A percentile compares a stretch with the other conserved stretches of the same genome.
Evolutionary conservation across 768 basidiomycete species (phyloP).

Genomic region (Boletus coccyginus): DNA sequence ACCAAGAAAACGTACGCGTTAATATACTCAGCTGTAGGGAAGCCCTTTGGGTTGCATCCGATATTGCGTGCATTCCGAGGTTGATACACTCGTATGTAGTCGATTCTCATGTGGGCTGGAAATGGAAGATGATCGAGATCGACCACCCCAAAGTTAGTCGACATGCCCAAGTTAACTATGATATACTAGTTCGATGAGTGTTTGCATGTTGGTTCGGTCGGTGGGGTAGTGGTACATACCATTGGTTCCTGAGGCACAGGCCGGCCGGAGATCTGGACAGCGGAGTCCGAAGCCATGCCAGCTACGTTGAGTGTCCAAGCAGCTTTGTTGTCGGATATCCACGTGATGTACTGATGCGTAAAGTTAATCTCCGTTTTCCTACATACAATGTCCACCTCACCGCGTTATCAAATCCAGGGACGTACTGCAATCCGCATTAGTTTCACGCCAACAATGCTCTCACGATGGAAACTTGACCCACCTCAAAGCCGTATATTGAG

Average conservation of each 20-base stretch:
- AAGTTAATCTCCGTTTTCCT: not conserved
- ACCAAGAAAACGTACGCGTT: constrained; percentile 40
- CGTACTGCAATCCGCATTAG: constrained; percentile 19
- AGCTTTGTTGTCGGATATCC: constrained; percentile 66
- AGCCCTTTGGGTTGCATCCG: constrained; percentile 66
- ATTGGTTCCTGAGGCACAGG: constrained; percentile 83
- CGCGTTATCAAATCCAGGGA: constrained; percentile 62
- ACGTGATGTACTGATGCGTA: constrained; percentile 68
- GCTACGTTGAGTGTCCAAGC: constrained; percentile 75
- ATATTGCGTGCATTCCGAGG: constrained; percentile 56
- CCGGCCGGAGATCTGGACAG: constrained; percentile 59
- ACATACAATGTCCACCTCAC: constrained; percentile 36
- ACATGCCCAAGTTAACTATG: constrained; percentile 58
- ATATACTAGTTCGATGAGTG: constrained; percentile 40
- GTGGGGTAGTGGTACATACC: constrained; percentile 42
- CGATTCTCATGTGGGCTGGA: constrained; percentile 47
- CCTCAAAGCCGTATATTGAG: constrained; percentile 80
- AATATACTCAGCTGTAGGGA: constrained; percentile 75
- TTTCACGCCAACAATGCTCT: not conserved
- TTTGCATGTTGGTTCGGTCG: not conserved
- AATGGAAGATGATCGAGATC: constrained; percentile 53
- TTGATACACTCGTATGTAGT: constrained; percentile 75
- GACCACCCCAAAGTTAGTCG: constrained; percentile 55
- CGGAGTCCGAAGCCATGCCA: constrained; percentile 62
- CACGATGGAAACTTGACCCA: constrained; percentile 21